Conservation (phyloP, 441 rosid species). For the Jatropha podagrica region DNA sequence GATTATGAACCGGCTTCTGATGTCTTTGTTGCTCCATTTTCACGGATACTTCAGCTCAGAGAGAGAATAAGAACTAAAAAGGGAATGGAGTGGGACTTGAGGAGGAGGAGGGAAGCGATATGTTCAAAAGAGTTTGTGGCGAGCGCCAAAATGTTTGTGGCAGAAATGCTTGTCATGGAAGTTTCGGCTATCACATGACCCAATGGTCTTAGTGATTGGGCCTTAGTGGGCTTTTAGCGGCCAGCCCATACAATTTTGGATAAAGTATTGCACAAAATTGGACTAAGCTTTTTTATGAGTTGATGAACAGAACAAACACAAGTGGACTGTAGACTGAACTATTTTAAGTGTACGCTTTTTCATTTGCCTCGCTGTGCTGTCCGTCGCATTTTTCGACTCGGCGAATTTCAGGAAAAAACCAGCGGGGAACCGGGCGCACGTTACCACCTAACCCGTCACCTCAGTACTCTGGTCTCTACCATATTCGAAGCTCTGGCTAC, state of each 20-base stretch:
- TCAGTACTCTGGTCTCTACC: neutral
- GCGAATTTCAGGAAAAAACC: neutral
- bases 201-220: neutral
- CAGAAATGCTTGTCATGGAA: conserved; percentile 32
- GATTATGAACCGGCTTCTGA: conserved; percentile 40
- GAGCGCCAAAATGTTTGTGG: conserved; percentile 17
- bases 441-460: neutral
- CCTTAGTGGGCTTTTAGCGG: neutral
- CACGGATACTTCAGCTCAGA: conserved; percentile 11
- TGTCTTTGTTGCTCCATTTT: conserved; percentile 62
- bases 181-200: conserved; percentile 15
- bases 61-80: neutral
- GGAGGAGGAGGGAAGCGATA: conserved; percentile 11
- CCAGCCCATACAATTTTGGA: too few species aligned
- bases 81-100: neutral
- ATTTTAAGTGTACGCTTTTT: too few species aligned
- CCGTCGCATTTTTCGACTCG: too few species aligned
- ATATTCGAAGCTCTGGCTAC: conserved; percentile 14
- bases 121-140: conserved; percentile 29
- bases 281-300: too few species aligned
- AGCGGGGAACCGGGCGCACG: neutral
- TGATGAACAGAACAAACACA: too few species aligned
- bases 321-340: too few species aligned
- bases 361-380: too few species aligned
- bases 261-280: too few species aligned